phyloP scores from a whole-genome alignment of 371 early-diverging fungal species.

The Mucor racemosus region DNA sequence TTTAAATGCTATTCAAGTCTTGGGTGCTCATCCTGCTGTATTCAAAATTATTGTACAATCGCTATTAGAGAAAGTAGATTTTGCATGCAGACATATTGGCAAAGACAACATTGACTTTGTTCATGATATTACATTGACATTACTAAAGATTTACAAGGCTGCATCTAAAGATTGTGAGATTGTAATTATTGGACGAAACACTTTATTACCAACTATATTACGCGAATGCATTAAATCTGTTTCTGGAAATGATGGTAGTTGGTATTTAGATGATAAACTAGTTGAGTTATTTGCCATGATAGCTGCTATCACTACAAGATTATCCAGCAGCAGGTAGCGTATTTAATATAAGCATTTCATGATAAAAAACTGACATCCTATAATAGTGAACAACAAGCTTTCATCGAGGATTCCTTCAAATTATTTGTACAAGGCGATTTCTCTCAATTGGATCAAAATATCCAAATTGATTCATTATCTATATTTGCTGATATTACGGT shows the following conservation, averaged over 20 bases:
- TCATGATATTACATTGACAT: slow-evolving; percentile 20
- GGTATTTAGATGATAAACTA: slow-evolving; percentile 26
- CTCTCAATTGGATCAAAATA: slow-evolving; percentile 5
- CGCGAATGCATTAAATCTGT: slow-evolving; percentile 4
- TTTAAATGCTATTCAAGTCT: slow-evolving; percentile 14
- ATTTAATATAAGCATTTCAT: not conserved
- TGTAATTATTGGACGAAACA: slow-evolving; percentile 18
- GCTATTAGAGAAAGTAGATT: slow-evolving; percentile 22
- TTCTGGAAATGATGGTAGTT: slow-evolving; percentile 1
- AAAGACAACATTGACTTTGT: slow-evolving; percentile 20
- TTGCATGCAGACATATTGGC: slow-evolving; percentile 17
- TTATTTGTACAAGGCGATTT: slow-evolving; percentile 20
- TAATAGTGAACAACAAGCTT: slow-evolving; percentile 18
- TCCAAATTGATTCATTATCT: not conserved
- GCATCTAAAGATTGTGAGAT: slow-evolving; percentile 24
- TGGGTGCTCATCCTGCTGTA: slow-evolving; percentile 16
- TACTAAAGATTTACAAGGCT: slow-evolving; percentile 21
- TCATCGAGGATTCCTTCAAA: slow-evolving; percentile 12
- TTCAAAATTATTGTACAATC: slow-evolving; percentile 27
- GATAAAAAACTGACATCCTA: not conserved
- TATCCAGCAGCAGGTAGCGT: slow-evolving; percentile 22
- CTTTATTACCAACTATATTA: slow-evolving; percentile 27
- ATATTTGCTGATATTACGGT: slow-evolving; percentile 2
- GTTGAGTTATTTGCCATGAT: slow-evolving; percentile 26
- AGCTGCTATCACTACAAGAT: slow-evolving; percentile 22